Percentiles rank a stretch among this genome's conserved stretches.
These are phyloP conservation scores for Coleophoma eucalyptorum DNA, from an alignment of 2,329 filamentous ascomycete species.

Conservation along the genomic window DNA sequence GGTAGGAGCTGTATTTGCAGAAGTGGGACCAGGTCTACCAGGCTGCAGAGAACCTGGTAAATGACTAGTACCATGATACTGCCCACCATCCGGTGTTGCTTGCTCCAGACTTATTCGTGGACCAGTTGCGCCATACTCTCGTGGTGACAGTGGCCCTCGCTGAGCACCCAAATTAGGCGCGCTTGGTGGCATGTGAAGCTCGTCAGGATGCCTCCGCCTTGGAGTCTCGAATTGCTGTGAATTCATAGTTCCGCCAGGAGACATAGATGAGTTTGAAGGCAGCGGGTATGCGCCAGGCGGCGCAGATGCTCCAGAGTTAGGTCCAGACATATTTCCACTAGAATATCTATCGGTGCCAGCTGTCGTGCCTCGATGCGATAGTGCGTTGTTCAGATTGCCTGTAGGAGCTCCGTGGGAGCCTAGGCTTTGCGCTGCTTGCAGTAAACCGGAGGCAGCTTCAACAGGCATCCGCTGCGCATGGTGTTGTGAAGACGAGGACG, in stretches of 20 bases:
- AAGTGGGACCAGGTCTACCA: constrained; percentile 48
- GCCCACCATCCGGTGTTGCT: constrained; percentile 41
- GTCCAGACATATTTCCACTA: constrained; percentile 25
- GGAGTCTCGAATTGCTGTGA: constrained; percentile 44
- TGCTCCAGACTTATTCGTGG: constrained; percentile 58
- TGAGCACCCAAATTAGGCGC: constrained; percentile 26
- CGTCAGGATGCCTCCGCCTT: constrained; percentile 48
- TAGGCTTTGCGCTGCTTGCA: constrained; percentile 25
- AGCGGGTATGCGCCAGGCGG: constrained; percentile 19
- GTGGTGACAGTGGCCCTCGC: constrained; percentile 28
- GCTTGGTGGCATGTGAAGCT: constrained; percentile 47
- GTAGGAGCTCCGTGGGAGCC: constrained; percentile 23
- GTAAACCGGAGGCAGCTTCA: constrained; percentile 19
- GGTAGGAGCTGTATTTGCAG: constrained; percentile 53
- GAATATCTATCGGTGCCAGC: constrained; percentile 39
- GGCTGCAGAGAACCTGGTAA: constrained; percentile 60
- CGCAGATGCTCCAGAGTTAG: constrained; percentile 25
- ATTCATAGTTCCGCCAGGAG: constrained; percentile 31
- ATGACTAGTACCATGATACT: constrained; percentile 39
- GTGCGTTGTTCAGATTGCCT: constrained; percentile 14
- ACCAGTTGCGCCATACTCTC: constrained; percentile 42
- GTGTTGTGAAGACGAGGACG: constrained; percentile 15
- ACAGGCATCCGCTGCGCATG: constrained; percentile 14
- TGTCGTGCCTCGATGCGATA: constrained; percentile 13
- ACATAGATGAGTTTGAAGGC: constrained; percentile 10